Evolutionary conservation across 2,329 filamentous ascomycete species (phyloP), one percentile per base, ranked within the genome.

Genomic region (Trichoderma atrobrunneum): DNA sequence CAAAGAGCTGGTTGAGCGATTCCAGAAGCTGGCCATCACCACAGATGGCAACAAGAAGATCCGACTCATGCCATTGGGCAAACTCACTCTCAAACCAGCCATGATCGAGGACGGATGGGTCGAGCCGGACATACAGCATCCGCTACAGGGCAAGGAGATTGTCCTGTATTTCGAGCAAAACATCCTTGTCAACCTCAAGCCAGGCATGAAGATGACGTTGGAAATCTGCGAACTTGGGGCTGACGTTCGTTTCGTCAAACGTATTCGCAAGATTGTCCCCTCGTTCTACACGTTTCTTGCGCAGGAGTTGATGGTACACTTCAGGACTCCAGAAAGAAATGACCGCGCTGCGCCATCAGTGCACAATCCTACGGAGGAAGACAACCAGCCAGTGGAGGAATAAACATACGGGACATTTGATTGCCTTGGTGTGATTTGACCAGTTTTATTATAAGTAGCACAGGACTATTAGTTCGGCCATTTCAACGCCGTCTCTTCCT

Each of bases 291-390:
- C 84, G 0, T 88, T 89, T 71, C 82, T 94, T 30, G 86, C 88
- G 1, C 93, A 95, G 78, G 88, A 91, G 75, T 82, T 92, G 74
- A 92, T 95, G 90, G 76, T 85, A 26, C 80, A 85, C 21, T 94
- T 88, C 86, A 92, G 90, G 79, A 81, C 87, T 28, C 90, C 91
- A 0, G 78, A 78, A 3, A 76, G 76, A 1, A 83, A 83, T 32
- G 80, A 85, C 16, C 83, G 86, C 0, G 84, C 84, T 3, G 81
- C 84, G 2, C 85, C 83, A 4, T 87, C 85, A 1, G 80, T 85
- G 3, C 76, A 83, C 12, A 76, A 85, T 64, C 72, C 2, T 36
- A 79, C 76, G 2, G 78, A 78, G 16, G 77, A 76, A 14, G 73
- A 75, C 26, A 73, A 65, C 5, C 66, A 73, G 4, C 76, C 73